phyloP scores from a whole-genome alignment of 495 filamentous ascomycete genomes.

The Daldinia grandis region DNA sequence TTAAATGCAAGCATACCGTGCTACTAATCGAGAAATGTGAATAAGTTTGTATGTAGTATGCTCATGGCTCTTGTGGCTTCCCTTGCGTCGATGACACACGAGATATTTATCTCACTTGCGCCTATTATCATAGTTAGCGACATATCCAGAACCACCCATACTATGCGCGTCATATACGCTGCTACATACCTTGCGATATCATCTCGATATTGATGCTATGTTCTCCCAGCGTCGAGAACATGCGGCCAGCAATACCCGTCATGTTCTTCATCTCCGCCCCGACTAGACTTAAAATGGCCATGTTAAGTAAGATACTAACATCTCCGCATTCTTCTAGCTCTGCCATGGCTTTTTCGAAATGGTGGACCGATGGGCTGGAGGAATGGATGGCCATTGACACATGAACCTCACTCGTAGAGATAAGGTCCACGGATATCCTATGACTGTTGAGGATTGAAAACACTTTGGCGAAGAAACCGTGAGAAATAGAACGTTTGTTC shows the following conservation, averaged over 20 bases:
- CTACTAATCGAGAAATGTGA: constrained; percentile 66
- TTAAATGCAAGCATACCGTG: background rate
- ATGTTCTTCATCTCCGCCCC: constrained; percentile 96
- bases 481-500: constrained; percentile 82
- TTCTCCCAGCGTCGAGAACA: constrained; percentile 90
- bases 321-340: constrained; percentile 81
- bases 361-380: constrained; percentile 68
- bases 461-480: constrained; percentile 91
- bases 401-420: constrained; percentile 93
- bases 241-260: constrained; percentile 85
- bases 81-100: constrained; percentile 91
- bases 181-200: constrained; percentile 87
- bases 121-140: constrained; percentile 62
- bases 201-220: constrained; percentile 93
- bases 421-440: constrained; percentile 86
- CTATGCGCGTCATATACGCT: background rate
- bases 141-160: background rate
- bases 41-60: constrained; percentile 92
- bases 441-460: constrained; percentile 85
- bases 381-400: constrained; percentile 95
- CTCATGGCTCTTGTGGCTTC: constrained; percentile 92
- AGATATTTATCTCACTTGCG: constrained; percentile 98
- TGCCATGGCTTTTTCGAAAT: constrained; percentile 70
- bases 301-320: constrained; percentile 82
- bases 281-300: constrained; percentile 92